phyloP scores from a whole-genome alignment of 2,329 filamentous ascomycete species.

The Pseudogymnoascus sp. region DNA sequence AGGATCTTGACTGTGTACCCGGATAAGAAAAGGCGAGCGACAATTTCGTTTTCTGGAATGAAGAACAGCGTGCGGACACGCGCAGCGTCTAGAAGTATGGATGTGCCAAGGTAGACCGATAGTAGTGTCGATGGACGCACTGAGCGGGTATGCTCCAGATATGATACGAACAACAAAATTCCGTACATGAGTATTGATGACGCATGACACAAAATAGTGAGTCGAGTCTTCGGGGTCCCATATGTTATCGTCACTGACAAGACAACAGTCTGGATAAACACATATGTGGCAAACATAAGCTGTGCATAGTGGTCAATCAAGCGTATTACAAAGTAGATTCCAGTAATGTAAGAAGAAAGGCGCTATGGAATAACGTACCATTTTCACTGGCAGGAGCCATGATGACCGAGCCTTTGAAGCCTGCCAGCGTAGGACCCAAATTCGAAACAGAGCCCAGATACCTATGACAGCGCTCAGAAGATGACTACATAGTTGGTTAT shows the following conservation, averaged over 20 bases:
- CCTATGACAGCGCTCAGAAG: background rate
- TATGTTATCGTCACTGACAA: background rate
- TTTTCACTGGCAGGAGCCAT: background rate
- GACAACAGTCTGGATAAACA: background rate
- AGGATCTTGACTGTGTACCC: slow-evolving; percentile 24
- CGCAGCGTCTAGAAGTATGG: slow-evolving; percentile 37
- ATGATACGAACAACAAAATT: slow-evolving; percentile 24
- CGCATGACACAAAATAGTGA: background rate
- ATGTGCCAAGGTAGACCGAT: slow-evolving; percentile 35
- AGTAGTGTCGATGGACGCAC: slow-evolving; percentile 38
- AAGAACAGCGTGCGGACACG: slow-evolving; percentile 39
- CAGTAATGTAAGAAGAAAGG: background rate
- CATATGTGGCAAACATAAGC: background rate
- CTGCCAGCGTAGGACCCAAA: background rate
- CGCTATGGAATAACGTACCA: background rate
- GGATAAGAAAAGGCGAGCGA: slow-evolving; percentile 26
- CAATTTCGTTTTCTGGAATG: slow-evolving; percentile 19
- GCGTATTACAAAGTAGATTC: background rate
- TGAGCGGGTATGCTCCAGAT: slow-evolving; percentile 30
- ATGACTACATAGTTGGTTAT: background rate
- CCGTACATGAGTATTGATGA: background rate
- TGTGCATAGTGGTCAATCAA: background rate
- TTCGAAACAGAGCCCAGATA: background rate
- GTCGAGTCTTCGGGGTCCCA: background rate
- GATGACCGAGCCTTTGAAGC: background rate